phyloP scores from a whole-genome alignment of 163 green algal species.

The Chlorella variabilis region DNA sequence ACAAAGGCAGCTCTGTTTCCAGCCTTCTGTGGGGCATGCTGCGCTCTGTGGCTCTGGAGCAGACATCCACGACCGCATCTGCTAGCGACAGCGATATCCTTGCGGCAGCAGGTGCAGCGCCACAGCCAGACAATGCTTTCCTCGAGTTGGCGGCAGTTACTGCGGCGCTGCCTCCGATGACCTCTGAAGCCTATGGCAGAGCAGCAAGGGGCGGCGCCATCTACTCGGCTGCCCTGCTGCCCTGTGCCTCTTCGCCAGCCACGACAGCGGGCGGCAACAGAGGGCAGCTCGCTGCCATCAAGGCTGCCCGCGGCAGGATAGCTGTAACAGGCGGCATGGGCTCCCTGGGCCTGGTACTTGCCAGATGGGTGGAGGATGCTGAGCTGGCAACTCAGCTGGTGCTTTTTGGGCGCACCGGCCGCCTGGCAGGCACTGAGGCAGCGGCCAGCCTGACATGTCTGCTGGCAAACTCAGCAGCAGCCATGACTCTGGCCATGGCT shows the following conservation, averaged over 20 bases:
- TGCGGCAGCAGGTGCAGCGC: not conserved
- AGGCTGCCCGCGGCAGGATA: constrained; percentile 17
- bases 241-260: not conserved
- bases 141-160: not conserved
- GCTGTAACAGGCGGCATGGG: constrained; percentile 75
- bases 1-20: not conserved
- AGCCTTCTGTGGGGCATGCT: constrained; percentile 52
- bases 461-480: not conserved
- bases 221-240: constrained; percentile 9
- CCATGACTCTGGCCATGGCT: constrained; percentile 21
- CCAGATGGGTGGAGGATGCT: constrained; percentile 51
- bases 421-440: not conserved
- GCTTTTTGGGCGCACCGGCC: constrained; percentile 38
- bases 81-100: constrained; percentile 23
- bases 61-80: not conserved
- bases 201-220: not conserved
- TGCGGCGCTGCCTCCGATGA: not conserved
- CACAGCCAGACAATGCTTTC: not conserved
- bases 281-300: not conserved
- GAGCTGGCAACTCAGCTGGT: constrained; percentile 2
- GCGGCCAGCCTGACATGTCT: constrained; percentile 8
- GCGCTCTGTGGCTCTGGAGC: constrained; percentile 36
- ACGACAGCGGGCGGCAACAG: not conserved
- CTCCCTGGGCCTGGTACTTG: constrained; percentile 62
- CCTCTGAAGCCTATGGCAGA: constrained; percentile 28